phyloP scores from a whole-genome alignment of 768 basidiomycete genomes.

The Glaciozyma antarctica region DNA sequence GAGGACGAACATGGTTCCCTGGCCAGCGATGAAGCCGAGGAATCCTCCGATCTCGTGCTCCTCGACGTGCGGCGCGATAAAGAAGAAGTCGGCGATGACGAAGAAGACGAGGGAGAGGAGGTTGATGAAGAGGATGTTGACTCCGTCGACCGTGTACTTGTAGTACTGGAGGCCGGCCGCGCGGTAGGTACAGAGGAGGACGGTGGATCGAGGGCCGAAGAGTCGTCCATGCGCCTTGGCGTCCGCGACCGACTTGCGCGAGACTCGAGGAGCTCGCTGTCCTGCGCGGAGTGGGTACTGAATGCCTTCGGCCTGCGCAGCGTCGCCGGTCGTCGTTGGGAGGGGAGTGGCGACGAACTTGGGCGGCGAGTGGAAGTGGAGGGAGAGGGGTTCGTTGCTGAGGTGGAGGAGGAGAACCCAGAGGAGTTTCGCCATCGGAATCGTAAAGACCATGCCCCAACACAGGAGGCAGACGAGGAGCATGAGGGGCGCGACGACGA shows the following conservation, averaged over 20 bases:
- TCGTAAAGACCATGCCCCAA: conserved; percentile 89
- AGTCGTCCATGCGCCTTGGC: conserved; percentile 31
- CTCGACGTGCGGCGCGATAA: conserved; percentile 65
- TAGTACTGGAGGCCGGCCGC: conserved; percentile 85
- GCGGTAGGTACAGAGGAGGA: conserved; percentile 86
- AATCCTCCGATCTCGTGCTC: conserved; percentile 43
- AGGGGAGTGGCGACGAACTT: conserved; percentile 42
- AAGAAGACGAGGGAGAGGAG: conserved; percentile 88
- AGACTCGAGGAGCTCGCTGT: conserved; percentile 62
- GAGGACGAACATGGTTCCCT: conserved; percentile 69
- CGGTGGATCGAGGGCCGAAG: conserved; percentile 53
- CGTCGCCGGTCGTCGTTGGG: conserved; percentile 7
- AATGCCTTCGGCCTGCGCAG: background rate
- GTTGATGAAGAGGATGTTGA: conserved; percentile 97
- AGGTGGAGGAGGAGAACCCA: conserved; percentile 88
- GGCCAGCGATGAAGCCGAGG: conserved; percentile 58
- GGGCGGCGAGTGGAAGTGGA: conserved; percentile 86
- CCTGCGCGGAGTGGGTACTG: conserved; percentile 52
- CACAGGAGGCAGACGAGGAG: conserved; percentile 77
- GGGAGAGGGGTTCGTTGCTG: conserved; percentile 62
- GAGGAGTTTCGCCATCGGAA: conserved; percentile 95
- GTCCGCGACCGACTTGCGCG: conserved; percentile 30
- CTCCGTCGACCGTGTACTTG: conserved; percentile 98
- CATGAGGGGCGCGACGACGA: conserved; percentile 79
- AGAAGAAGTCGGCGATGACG: conserved; percentile 75